These are phyloP conservation scores for Pelargonium cotyledonis DNA, from an alignment of 441 rosid genomes.

Conservation along the genomic window DNA sequence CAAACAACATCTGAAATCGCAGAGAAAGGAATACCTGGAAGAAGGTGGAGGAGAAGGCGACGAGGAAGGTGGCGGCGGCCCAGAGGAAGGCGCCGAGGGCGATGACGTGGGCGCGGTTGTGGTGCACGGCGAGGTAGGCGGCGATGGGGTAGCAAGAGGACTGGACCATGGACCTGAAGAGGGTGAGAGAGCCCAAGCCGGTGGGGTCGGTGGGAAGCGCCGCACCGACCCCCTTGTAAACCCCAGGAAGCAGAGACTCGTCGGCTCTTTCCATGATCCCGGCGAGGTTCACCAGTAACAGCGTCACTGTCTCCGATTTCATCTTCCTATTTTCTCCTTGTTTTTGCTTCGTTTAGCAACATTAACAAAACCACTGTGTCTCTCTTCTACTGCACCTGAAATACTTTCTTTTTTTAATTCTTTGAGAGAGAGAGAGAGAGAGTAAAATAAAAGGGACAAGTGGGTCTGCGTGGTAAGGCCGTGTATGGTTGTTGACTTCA, in stretches of 20 bases:
- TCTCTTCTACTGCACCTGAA: too few relatives aligned
- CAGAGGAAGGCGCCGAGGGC: slow-evolving; percentile 86
- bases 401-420: too few relatives aligned
- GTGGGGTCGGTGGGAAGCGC: slow-evolving; percentile 82
- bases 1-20: too few relatives aligned
- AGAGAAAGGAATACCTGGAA: slow-evolving; percentile 44
- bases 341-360: too few relatives aligned
- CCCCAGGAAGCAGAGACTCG: slow-evolving; percentile 81
- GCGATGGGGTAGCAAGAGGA: slow-evolving; percentile 81
- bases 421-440: too few relatives aligned
- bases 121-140: slow-evolving; percentile 58
- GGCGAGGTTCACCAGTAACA: slow-evolving; percentile 68
- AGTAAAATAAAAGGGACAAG: too few relatives aligned
- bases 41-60: slow-evolving; percentile 78
- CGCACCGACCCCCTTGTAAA: slow-evolving; percentile 82
- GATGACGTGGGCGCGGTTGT: slow-evolving; percentile 73
- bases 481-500: too few relatives aligned
- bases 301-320: slow-evolving; percentile 55
- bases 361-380: too few relatives aligned
- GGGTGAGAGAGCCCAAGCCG: slow-evolving; percentile 75
- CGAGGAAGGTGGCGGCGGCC: slow-evolving; percentile 90
- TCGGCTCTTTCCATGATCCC: slow-evolving; percentile 96
- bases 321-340: slow-evolving; percentile 16
- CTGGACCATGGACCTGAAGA: slow-evolving; percentile 77
- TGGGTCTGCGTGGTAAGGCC: too few relatives aligned